Evolutionary conservation across 2,329 filamentous ascomycete genomes (phyloP), one percentile per base, ranked within the genome.

Genomic region (Blastomyces emzantsi): DNA sequence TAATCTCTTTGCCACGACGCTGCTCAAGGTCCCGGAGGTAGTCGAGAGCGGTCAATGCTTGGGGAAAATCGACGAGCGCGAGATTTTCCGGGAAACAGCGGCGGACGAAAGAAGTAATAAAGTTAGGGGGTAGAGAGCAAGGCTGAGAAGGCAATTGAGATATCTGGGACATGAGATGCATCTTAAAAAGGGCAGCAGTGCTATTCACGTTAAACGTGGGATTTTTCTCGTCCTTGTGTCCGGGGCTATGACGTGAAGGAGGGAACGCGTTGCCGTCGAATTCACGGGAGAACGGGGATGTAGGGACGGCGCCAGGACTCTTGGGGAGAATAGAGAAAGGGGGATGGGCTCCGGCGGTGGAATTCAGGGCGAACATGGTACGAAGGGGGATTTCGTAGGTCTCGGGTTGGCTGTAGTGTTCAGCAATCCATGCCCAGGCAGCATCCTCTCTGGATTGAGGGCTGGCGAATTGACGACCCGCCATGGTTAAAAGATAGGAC

Each of bases 291-390:
- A 69, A 65, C 43, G 73, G 70, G 36, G 77, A 75, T 43, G 77
- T 70, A 64, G 75, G 63, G 51, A 77, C 70, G 64, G 75, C 62
- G 39, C 63, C 60, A 39, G 65, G 70, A 60, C 25, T 43, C 39
- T 43, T n/a, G 15, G 56, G 56, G 43, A 59, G 56, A 58, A 19
- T n/a, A 63, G 69, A 30, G 67, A 68, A 63, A 68, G 66, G 68
- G 36, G 74, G 72, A 63, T 75, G 74, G 57, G 75, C 72, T 58
- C 74, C 80, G 22, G 84, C 80, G 22, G 82, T 81, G 66, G 82
- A 85, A 71, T 88, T 88, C 72, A 88, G 79, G 33, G 82, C 82
- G 76, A 87, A 88, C 83, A 88, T 87, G 66, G 84, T 87, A 64
- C 85, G 82, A 36, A 88, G 78, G 25, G 86, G 86, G 41, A 88